Evolutionary conservation across 805 yeast species (phyloP), one percentile per base, ranked within the genome.

Genomic region (Saccharomycopsis schoenii): DNA sequence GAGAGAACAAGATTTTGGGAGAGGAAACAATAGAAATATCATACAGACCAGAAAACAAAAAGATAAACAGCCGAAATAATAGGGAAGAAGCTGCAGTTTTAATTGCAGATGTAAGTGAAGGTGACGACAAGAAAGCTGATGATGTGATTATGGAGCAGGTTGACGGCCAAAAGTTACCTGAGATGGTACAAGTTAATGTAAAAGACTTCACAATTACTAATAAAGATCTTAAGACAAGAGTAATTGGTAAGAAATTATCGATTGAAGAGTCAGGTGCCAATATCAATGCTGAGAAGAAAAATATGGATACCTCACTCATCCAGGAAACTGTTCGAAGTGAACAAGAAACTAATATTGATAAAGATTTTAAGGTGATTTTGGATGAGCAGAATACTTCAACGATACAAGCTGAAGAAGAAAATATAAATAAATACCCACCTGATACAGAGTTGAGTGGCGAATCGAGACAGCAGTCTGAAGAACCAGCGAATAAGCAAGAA

Each of bases 191-290:
- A 17, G 41, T 11, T 21, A 15, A 24, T 25, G 25, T 15, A 12
- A 4, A 41, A 25, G 24, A 25, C 11, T 2, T 43, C 17, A 11
- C 14, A 19, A 42, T 34, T 5, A 40, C 11, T 9, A n/a, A 15
- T 41, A 40, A 12, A 37, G 29, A 37, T 19, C 36, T 2, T 19
- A 34, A 6, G 14, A n/a, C 1, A 40, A 25, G 1, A 40, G 12
- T n/a, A 19, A 36, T 10, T 21, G 39, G 24, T 12, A 21, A 24
- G 34, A 39, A 63, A 58, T 12, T 65, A 64, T 17, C n/a, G 62
- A 36, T 59, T 66, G 66, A 66, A 40, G 66, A 65, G 19, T 67
- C 62, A 15, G 67, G 65, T n/a, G 3, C 6, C 34, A 6, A 29
- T 4, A 29, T 4, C 34, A 29, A 3, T 6, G 3, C 34, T 29